These are phyloP conservation scores for Epithele typhae DNA, from an alignment of 768 basidiomycete genomes.

Conservation along the genomic window DNA sequence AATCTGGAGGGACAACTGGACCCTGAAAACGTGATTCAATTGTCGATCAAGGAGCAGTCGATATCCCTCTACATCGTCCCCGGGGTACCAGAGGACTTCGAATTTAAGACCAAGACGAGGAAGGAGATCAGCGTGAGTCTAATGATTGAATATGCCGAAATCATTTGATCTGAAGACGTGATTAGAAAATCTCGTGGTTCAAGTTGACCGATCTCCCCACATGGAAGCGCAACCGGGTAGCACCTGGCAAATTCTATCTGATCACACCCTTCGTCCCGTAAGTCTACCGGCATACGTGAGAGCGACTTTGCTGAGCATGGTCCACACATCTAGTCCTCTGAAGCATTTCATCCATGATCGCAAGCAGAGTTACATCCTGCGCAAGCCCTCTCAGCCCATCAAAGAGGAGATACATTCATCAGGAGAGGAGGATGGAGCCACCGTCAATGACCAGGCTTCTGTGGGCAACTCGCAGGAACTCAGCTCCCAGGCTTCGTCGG, in stretches of 20 bases:
- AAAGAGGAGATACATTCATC: slow-evolving; percentile 21
- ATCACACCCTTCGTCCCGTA: slow-evolving; percentile 92
- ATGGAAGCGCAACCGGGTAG: slow-evolving; percentile 76
- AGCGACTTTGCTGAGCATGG: too few species aligned
- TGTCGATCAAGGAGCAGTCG: slow-evolving; percentile 85
- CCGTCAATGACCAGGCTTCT: slow-evolving; percentile 16
- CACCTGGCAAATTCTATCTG: slow-evolving; percentile 84
- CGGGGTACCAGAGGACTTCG: slow-evolving; percentile 81
- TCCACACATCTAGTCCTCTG: too few species aligned
- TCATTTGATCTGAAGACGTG: slow-evolving; percentile 13
- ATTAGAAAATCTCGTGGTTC: slow-evolving; percentile 97
- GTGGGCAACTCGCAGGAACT: slow-evolving; percentile 47
- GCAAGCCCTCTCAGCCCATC: slow-evolving; percentile 31
- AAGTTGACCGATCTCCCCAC: slow-evolving; percentile 83
- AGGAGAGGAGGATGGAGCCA: slow-evolving; percentile 24
- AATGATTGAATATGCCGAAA: neutral
- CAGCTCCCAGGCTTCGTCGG: slow-evolving; percentile 63
- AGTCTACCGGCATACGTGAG: too few species aligned
- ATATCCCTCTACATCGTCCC: slow-evolving; percentile 90
- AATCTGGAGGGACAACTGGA: slow-evolving; percentile 69
- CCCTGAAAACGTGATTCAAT: slow-evolving; percentile 68
- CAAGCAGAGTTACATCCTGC: slow-evolving; percentile 46
- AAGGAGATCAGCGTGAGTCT: slow-evolving; percentile 93
- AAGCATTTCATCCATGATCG: slow-evolving; percentile 65
- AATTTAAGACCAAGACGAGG: slow-evolving; percentile 89